Conservation (phyloP, 2,329 filamentous ascomycete genomes). For the Colletotrichum sp. region DNA sequence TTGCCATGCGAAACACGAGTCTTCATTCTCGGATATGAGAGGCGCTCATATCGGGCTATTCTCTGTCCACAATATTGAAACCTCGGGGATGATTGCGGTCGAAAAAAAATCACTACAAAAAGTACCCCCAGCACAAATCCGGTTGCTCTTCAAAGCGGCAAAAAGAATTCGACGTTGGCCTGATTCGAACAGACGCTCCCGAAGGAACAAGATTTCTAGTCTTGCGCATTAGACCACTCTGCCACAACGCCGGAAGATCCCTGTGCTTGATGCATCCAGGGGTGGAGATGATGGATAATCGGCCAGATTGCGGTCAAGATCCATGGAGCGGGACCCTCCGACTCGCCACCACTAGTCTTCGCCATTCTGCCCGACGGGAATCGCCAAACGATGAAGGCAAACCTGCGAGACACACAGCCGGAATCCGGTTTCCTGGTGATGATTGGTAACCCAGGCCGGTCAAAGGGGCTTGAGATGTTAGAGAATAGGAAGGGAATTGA, state of each 20-base stretch:
- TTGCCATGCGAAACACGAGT: too few relatives aligned
- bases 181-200: constrained; percentile 16
- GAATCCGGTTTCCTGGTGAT: rapidly evolving
- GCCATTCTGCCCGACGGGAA: not conserved
- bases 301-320: not conserved
- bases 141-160: not conserved
- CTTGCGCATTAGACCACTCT: constrained; percentile 18
- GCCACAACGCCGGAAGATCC: constrained; percentile 10
- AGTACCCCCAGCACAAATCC: rapidly evolving
- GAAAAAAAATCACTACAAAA: rapidly evolving
- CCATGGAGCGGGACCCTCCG: not conserved
- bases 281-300: rapidly evolving
- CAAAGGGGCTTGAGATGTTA: not conserved
- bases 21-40: too few relatives aligned
- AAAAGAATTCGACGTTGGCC: not conserved
- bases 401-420: rapidly evolving
- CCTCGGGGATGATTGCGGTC: rapidly evolving
- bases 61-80: not conserved
- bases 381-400: not conserved
- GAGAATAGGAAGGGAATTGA: not conserved
- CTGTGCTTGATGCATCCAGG: not conserved
- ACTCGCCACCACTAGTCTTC: not conserved
- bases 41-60: too few relatives aligned
- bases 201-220: constrained; percentile 18
- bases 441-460: rapidly evolving